Conservation (phyloP, 2,329 filamentous ascomycete species). For the Tolypocladium inflatum region DNA sequence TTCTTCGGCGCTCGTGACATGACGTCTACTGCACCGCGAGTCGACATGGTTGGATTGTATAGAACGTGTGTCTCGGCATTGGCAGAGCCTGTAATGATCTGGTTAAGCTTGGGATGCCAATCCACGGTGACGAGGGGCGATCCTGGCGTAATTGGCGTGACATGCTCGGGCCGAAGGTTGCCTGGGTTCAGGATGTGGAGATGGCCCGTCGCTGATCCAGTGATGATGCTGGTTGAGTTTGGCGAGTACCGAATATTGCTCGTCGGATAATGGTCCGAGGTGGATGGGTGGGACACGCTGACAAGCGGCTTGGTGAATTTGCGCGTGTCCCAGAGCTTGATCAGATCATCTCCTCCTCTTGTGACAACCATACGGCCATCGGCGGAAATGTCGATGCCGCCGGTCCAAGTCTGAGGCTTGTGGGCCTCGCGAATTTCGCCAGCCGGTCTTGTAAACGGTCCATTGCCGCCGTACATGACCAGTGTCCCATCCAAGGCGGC, state of each 20-base stretch:
- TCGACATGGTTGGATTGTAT: slow-evolving; percentile 79
- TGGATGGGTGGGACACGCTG: slow-evolving; percentile 68
- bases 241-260: slow-evolving; percentile 87
- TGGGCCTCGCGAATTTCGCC: slow-evolving; percentile 83
- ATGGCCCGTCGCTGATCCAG: slow-evolving; percentile 76
- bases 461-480: slow-evolving; percentile 85
- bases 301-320: slow-evolving; percentile 90
- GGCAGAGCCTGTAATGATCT: slow-evolving; percentile 88
- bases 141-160: slow-evolving; percentile 81
- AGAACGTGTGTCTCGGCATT: slow-evolving; percentile 85
- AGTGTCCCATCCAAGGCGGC: slow-evolving; percentile 83
- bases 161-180: slow-evolving; percentile 73
- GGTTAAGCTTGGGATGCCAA: slow-evolving; percentile 93
- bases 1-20: slow-evolving; percentile 93
- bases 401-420: slow-evolving; percentile 75
- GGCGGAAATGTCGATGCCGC: slow-evolving; percentile 79
- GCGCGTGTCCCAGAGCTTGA: slow-evolving; percentile 94
- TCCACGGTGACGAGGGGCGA: slow-evolving; percentile 73
- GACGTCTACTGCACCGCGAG: slow-evolving; percentile 72
- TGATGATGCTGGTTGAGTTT: slow-evolving; percentile 74
- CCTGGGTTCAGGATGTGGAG: slow-evolving; percentile 91
- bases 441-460: slow-evolving; percentile 71
- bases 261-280: slow-evolving; percentile 72
- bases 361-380: slow-evolving; percentile 89
- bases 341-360: slow-evolving; percentile 79